phyloP scores from a whole-genome alignment of 805 yeast species.

The Saccharomyces paradoxus region DNA sequence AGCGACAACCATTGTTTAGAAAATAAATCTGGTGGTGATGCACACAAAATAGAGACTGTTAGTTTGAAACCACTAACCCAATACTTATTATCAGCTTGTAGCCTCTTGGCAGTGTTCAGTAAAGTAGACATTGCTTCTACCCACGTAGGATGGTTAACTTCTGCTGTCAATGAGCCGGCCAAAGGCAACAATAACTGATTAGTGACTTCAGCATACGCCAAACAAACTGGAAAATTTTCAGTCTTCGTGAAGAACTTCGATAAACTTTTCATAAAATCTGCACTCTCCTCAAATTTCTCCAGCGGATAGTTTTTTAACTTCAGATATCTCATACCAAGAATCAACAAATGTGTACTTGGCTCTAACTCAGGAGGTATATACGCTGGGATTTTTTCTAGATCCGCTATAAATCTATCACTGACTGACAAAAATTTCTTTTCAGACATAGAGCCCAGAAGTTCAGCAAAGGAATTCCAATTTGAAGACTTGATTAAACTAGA shows the following conservation, averaged over 20 bases:
- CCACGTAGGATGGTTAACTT: slow-evolving; percentile 95
- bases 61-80: slow-evolving; percentile 67
- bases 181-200: slow-evolving; percentile 68
- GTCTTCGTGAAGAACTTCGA: slow-evolving; percentile 73
- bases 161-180: slow-evolving; percentile 84
- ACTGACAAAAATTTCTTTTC: slow-evolving; percentile 75
- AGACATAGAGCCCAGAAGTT: slow-evolving; percentile 84
- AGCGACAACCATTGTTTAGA: slow-evolving; percentile 61
- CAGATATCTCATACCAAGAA: slow-evolving; percentile 87
- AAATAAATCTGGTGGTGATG: slow-evolving; percentile 72
- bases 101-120: slow-evolving; percentile 41
- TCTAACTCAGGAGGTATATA: slow-evolving; percentile 42
- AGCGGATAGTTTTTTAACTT: slow-evolving; percentile 75
- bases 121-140: slow-evolving; percentile 65
- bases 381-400: slow-evolving; percentile 72
- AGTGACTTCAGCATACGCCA: slow-evolving; percentile 81
- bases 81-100: slow-evolving; percentile 38
- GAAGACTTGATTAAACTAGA: slow-evolving; percentile 73
- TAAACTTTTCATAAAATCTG: slow-evolving; percentile 78
- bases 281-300: slow-evolving; percentile 86
- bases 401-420: slow-evolving; percentile 88
- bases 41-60: slow-evolving; percentile 67
- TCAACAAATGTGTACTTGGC: slow-evolving; percentile 60
- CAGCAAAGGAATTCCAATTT: slow-evolving; percentile 89
- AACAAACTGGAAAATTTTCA: slow-evolving; percentile 53